Conservation (phyloP, 2,329 filamentous ascomycete species). For the Claviceps purpurea region DNA sequence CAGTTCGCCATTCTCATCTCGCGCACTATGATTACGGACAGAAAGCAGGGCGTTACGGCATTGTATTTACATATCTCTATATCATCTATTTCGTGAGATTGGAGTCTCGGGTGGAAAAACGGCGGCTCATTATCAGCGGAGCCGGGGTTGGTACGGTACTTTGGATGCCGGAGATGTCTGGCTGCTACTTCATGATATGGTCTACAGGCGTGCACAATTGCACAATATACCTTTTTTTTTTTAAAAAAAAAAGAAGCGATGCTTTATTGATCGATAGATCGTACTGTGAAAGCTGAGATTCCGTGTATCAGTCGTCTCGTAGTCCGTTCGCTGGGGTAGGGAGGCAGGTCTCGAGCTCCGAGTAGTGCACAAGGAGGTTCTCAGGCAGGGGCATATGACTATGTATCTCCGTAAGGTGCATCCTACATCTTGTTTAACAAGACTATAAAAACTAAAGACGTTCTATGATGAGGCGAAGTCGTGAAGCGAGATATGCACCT, state of each 20-base stretch:
- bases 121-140: neutral
- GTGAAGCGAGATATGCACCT: too few relatives aligned
- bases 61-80: neutral
- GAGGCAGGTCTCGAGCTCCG: too few relatives aligned
- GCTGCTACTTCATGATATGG: neutral
- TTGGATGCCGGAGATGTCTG: neutral
- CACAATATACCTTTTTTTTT: neutral
- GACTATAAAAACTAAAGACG: too few relatives aligned
- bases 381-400: too few relatives aligned
- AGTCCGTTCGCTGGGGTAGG: too few relatives aligned
- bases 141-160: neutral
- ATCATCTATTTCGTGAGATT: neutral
- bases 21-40: neutral
- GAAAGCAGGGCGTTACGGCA: conserved; percentile 1
- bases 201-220: neutral
- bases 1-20: neutral
- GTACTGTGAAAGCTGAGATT: neutral
- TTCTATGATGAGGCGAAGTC: too few relatives aligned
- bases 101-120: neutral
- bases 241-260: neutral
- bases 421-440: too few relatives aligned
- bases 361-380: too few relatives aligned
- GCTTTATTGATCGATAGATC: neutral
- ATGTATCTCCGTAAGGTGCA: too few relatives aligned
- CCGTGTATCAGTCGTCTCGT: too few relatives aligned